A percentile compares a stretch with the other conserved stretches of the same genome.
phyloP scores from a whole-genome alignment of 2,329 filamentous ascomycete species.

The Paecilomyces niveus region DNA sequence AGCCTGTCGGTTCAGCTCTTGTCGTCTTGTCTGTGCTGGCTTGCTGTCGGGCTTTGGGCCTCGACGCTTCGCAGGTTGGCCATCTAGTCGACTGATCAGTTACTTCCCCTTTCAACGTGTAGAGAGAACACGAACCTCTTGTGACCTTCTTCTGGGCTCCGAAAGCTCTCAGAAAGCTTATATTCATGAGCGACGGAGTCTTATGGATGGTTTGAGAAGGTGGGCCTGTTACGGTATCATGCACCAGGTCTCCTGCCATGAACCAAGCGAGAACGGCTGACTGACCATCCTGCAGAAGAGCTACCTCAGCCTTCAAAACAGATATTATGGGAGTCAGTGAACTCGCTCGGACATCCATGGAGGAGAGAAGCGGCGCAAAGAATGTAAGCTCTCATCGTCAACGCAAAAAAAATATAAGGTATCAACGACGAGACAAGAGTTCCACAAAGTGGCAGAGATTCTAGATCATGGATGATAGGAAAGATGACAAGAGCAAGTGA shows the following conservation, averaged over 20 bases:
- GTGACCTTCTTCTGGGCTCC: conserved; percentile 63
- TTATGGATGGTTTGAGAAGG: neutral
- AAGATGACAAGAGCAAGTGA: neutral
- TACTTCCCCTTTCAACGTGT: conserved; percentile 2
- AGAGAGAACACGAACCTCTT: conserved; percentile 49
- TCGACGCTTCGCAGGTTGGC: conserved; percentile 76
- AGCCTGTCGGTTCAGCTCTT: conserved; percentile 91
- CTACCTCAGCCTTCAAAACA: neutral
- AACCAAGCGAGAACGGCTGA: neutral
- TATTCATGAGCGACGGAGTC: conserved; percentile 33
- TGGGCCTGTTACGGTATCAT: neutral
- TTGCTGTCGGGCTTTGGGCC: conserved; percentile 96
- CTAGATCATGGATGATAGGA: neutral
- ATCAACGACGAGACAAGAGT: neutral
- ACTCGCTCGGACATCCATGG: neutral
- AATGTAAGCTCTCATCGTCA: neutral
- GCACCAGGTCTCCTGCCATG: neutral
- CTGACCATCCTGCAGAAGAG: neutral
- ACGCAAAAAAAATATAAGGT: neutral
- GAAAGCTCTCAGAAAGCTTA: conserved; percentile 59
- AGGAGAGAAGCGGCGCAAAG: neutral
- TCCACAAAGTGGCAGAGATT: neutral
- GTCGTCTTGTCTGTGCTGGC: conserved; percentile 81
- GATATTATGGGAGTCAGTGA: neutral
- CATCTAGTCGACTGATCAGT: conserved; percentile 51